Base-by-base conservation (phyloP, 805 yeast species). In the Hanseniaspora meyeri region DNA sequence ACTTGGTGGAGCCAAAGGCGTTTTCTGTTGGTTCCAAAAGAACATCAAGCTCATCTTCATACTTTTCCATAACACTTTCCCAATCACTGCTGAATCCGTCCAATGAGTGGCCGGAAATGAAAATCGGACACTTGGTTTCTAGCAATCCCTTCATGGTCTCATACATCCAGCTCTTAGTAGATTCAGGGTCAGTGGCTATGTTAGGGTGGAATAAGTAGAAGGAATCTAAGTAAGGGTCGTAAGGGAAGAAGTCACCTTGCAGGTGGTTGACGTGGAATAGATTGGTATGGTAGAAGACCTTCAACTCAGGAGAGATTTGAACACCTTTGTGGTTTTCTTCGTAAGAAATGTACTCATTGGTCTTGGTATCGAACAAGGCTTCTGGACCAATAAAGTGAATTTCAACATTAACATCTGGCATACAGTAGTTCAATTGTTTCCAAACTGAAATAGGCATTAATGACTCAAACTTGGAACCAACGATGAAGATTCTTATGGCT, bases 151-250 rank as follows among this genome's bases (percentile, higher is more conserved):
- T 88, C 62, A 93, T 72, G 0, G 95, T 76, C 68, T 87, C 84
- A 60, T 79, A 79, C 95, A 96, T 85, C 97, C 97, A 91, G 65
- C 81, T 79, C 58, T 83, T 83, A 67, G 79, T 76, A 24, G 83
- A 75, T 64, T 87, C 95, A 17, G 55, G 34, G 14, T 87, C 85
- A 8, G 93, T 85, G 19, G 87, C 83, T 65, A 89, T 79, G 43
- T 96, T 96, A 3, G 98, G 97, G 68, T 91, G 97, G 85, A 91
- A 93, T 54, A 87, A 76, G 78, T 88, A 89, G 71, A 93, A 93
- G 31, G 81, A 80, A 68, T 93, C 98, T 67, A 87, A 77, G 70
- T 91, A 93, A 47, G 99, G 98, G 69, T 93, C 98, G 69, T 90
- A 93, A 5, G 98, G 98, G 82, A 88, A 87, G 68, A 93, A 87